Base-by-base conservation (phyloP, 2,329 filamentous ascomycete genomes). In the Beauveria asiatica region DNA sequence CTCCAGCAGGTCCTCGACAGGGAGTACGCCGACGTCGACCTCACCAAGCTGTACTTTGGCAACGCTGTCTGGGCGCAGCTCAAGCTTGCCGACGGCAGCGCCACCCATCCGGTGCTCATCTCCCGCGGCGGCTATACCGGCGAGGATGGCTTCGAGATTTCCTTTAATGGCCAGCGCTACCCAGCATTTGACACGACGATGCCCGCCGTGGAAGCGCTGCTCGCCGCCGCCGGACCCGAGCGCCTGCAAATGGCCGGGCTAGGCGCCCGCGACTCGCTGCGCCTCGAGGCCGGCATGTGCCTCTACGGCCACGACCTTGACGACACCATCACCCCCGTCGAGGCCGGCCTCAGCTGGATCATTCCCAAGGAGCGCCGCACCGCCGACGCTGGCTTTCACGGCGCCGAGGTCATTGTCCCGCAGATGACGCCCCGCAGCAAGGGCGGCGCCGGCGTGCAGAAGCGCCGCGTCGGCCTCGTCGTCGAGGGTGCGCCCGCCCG, bases 301-400 rank as follows among this genome's bases (percentile, higher is more conserved):
- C 82, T 99, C n/a, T 99, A 99, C 76, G 94, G 94, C n/a, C 91
- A 97, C 76, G 94, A 99, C 73, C 83, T 99, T 42, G 86, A 95
- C 72, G 93, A 96, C 70, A 73, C 74, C n/a, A 84, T 80, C 19
- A 84, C 82, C 17, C 82, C 82, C 17, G 80, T 81, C 64, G 83
- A 85, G 73, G 83, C 75, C 37, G 78, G 73, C 16, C 78, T 85
- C 37, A 70, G 73, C 65, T 99, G 94, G 93, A 83, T 97, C 69
- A 86, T 99, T 62, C 87, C 89, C 64, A 92, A 91, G 70, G 84
- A 87, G 60, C 85, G 93, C 19, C 87, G 82, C 23, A 16, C 21
- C 25, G 75, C 75, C 44, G 70, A 76, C 5, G 86, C 87, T 13
- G 85, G 85, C n/a, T 99, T 96, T 80, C 87, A 96, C 73, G 94